A percentile compares a stretch with the other conserved stretches of the same genome.
Conservation (phyloP, 306 rosid genomes). For the Dicorynia guianensis region DNA sequence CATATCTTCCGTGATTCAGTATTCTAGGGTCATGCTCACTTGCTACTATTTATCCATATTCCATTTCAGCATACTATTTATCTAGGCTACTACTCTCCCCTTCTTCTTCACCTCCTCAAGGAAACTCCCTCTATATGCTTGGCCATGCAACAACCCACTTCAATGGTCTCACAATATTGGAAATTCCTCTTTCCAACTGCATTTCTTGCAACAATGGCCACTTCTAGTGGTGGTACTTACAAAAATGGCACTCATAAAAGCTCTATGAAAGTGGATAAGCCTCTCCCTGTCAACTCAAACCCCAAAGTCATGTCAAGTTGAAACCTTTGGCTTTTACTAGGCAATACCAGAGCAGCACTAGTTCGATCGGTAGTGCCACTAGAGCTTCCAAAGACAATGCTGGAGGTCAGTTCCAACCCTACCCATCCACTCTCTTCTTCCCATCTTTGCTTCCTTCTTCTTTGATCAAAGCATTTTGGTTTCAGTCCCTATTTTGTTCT, state of each 20-base stretch:
- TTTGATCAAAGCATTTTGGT: too few relatives aligned
- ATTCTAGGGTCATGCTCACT: constrained; percentile 38
- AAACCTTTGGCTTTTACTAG: constrained; percentile 61
- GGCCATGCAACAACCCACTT: constrained; percentile 1
- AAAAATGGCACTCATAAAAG: constrained; percentile 65
- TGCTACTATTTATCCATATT: background rate
- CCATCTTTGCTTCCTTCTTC: too few relatives aligned
- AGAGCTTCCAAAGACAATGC: too few relatives aligned
- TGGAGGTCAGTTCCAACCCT: too few relatives aligned
- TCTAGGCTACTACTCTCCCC: constrained; percentile 18
- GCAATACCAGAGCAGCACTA: constrained; percentile 81
- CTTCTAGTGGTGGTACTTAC: constrained; percentile 56
- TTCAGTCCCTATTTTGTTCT: too few relatives aligned
- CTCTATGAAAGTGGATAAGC: constrained; percentile 65
- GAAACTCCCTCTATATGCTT: background rate
- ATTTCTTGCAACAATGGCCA: constrained; percentile 61
- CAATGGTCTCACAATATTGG: constrained; percentile 44
- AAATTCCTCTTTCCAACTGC: constrained; percentile 22
- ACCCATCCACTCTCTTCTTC: too few relatives aligned
- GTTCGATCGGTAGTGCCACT: constrained; percentile 45
- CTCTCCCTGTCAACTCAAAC: constrained; percentile 61
- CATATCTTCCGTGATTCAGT: constrained; percentile 55
- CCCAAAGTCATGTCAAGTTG: constrained; percentile 63
- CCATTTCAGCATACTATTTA: constrained; percentile 3
- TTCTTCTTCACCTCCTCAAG: background rate